Percentiles rank a stretch among this genome's conserved stretches.
phyloP scores from a whole-genome alignment of 2,329 filamentous ascomycete species.

The Ophiocordyceps camponoti-leonardi region DNA sequence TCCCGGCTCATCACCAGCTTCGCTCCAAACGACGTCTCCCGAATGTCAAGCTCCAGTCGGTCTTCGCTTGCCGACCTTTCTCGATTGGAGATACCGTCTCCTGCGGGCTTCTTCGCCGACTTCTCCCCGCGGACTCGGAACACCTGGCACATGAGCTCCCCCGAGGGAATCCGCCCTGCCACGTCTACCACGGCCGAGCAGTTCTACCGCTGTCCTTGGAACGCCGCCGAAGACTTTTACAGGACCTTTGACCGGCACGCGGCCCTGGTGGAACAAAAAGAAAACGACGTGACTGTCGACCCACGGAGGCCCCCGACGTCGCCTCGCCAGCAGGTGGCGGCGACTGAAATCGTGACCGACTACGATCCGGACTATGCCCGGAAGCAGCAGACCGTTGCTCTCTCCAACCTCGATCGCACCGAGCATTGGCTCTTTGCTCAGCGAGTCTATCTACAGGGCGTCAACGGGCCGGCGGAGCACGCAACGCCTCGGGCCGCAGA shows the following conservation, averaged over 20 bases:
- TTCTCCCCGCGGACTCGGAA: conserved; percentile 58
- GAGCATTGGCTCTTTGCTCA: conserved; percentile 76
- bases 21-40: conserved; percentile 5
- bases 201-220: conserved; percentile 80
- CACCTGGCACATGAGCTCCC: conserved; percentile 58
- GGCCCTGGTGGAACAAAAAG: conserved; percentile 46
- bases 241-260: conserved; percentile 19
- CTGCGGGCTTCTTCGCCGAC: conserved; percentile 79
- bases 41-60: conserved; percentile 12
- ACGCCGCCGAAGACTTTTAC: conserved; percentile 23
- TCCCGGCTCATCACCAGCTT: conserved; percentile 30
- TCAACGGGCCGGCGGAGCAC: conserved; percentile 30
- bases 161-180: conserved; percentile 41
- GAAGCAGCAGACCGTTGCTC: conserved; percentile 53
- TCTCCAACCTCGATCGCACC: conserved; percentile 68
- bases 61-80: conserved; percentile 58
- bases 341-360: conserved; percentile 48
- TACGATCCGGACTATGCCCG: conserved; percentile 61
- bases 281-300: conserved; percentile 11
- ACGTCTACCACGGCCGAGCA: conserved; percentile 83
- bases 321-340: conserved; percentile 35
- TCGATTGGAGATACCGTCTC: conserved; percentile 75
- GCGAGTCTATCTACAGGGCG: conserved; percentile 53
- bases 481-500: conserved; percentile 18
- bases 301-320: conserved; percentile 15